phyloP scores from a whole-genome alignment of 2,329 filamentous ascomycete species.

The Graphilbum fragrans region DNA sequence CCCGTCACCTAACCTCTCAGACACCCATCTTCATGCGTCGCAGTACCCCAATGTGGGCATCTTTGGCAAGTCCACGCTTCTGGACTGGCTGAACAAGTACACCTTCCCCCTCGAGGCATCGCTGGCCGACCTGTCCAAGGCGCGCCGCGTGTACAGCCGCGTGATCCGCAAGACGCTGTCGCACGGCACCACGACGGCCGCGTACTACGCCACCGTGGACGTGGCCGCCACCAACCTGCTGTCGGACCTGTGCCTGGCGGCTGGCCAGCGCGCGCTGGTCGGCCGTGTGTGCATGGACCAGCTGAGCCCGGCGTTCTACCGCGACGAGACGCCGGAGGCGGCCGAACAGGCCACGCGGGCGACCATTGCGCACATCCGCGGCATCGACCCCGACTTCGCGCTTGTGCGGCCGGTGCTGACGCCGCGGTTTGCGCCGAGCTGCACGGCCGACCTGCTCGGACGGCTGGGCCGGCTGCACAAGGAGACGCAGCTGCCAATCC shows the following conservation, averaged over 20 bases:
- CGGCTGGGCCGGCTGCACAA: conserved; percentile 52
- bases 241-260: conserved; percentile 64
- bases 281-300: conserved; percentile 94
- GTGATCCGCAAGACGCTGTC: conserved; percentile 71
- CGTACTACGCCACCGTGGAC: conserved; percentile 90
- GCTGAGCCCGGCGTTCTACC: conserved; percentile 64
- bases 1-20: conserved; percentile 29
- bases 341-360: conserved; percentile 43
- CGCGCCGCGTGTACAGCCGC: conserved; percentile 61
- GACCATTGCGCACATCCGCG: conserved; percentile 53
- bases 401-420: conserved; percentile 75
- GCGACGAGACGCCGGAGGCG: conserved; percentile 53
- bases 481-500: conserved; percentile 54
- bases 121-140: conserved; percentile 49
- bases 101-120: conserved; percentile 88
- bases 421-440: conserved; percentile 54
- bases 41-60: conserved; percentile 93
- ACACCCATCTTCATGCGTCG: conserved; percentile 89
- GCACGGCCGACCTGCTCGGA: conserved; percentile 45
- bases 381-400: conserved; percentile 50
- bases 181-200: conserved; percentile 83
- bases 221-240: conserved; percentile 84
- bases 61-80: conserved; percentile 83
- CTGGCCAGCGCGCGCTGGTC: conserved; percentile 81
- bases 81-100: conserved; percentile 89